Evolutionary conservation across 192 early-diverging fungal species (phyloP).

Genomic region (Entophlyctis luteolus): DNA sequence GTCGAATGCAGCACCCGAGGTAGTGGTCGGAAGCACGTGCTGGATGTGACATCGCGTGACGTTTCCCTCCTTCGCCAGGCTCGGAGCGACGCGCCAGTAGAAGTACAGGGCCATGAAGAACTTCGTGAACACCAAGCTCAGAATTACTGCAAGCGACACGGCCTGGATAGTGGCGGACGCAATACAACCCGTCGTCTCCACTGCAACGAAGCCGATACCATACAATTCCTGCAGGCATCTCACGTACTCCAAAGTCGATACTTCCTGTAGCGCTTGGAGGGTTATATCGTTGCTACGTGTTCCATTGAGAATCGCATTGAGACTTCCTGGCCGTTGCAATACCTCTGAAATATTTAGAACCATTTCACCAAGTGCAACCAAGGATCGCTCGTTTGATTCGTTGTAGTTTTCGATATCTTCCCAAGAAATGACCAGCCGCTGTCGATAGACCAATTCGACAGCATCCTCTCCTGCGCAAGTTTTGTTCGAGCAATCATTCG

Average conservation of each 20-base stretch:
- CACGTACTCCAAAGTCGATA: neutral
- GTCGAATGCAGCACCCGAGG: neutral
- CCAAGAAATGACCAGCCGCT: constrained; percentile 36
- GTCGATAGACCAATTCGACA: constrained; percentile 9
- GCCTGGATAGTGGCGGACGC: constrained; percentile 27
- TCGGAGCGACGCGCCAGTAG: constrained; percentile 38
- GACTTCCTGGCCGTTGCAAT: neutral
- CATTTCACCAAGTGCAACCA: constrained; percentile 32
- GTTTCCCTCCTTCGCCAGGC: neutral
- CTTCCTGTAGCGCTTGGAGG: neutral
- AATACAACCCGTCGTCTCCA: constrained; percentile 35
- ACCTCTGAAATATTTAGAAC: constrained; percentile 34
- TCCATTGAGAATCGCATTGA: neutral
- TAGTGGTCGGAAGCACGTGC: neutral
- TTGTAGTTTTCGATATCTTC: constrained; percentile 19
- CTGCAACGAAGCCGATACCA: constrained; percentile 32
- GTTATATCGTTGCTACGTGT: neutral
- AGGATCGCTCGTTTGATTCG: constrained; percentile 21
- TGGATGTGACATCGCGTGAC: neutral
- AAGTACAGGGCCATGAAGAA: constrained; percentile 48
- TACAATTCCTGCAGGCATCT: constrained; percentile 14
- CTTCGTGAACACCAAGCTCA: constrained; percentile 35
- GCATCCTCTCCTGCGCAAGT: neutral
- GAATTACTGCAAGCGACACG: constrained; percentile 34
- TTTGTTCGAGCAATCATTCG: neutral